phyloP scores from a whole-genome alignment of 1,284 basidiomycete species.

The Ustilago shanxiensis region DNA sequence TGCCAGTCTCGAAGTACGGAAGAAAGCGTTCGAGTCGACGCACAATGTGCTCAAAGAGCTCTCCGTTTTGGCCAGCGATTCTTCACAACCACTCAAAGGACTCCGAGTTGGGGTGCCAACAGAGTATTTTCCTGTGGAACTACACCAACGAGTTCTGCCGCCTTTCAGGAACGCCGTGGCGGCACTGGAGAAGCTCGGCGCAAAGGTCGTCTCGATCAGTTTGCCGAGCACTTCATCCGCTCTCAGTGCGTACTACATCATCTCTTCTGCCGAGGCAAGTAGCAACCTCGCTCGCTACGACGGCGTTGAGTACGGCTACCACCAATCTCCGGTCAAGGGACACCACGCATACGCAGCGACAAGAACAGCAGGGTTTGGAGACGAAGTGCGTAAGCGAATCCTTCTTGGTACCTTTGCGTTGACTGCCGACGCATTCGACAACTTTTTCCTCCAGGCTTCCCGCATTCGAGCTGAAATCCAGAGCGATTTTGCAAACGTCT shows the following conservation, averaged over 20 bases:
- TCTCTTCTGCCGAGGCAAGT: constrained; percentile 92
- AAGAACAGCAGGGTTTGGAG: constrained; percentile 79
- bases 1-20: constrained; percentile 67
- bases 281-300: constrained; percentile 93
- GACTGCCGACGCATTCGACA: constrained; percentile 92
- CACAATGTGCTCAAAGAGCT: constrained; percentile 8
- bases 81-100: constrained; percentile 69
- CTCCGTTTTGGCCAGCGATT: background rate
- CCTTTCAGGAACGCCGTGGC: constrained; percentile 74
- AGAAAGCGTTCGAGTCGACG: constrained; percentile 14
- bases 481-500: constrained; percentile 80
- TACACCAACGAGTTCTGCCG: constrained; percentile 74
- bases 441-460: constrained; percentile 94
- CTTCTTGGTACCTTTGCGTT: constrained; percentile 93
- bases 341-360: constrained; percentile 61
- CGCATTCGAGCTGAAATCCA: constrained; percentile 80
- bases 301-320: constrained; percentile 77
- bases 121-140: constrained; percentile 86
- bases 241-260: constrained; percentile 92
- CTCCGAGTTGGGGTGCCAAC: constrained; percentile 78
- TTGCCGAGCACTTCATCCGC: constrained; percentile 83
- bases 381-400: constrained; percentile 87
- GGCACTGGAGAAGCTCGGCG: constrained; percentile 76
- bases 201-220: constrained; percentile 79
- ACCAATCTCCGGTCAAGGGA: constrained; percentile 18